Percentiles rank a stretch among this genome's conserved stretches.
phyloP scores from a whole-genome alignment of 2,329 filamentous ascomycete species.

The Fusarium sp. region DNA sequence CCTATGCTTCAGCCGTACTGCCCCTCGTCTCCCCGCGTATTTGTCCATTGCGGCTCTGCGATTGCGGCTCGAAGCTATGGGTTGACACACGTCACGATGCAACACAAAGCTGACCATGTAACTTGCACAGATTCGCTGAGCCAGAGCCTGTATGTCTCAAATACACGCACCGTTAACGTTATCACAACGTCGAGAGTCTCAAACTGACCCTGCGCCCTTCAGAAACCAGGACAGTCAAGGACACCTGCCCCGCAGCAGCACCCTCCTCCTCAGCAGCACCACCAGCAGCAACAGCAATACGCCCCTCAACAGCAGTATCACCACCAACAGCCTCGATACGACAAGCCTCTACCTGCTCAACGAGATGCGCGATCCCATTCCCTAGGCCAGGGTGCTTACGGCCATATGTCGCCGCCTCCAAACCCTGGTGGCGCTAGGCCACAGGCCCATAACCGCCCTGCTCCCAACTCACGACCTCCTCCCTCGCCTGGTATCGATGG shows the following conservation, averaged over 20 bases:
- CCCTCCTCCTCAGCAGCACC: constrained; percentile 47
- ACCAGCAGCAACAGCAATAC: constrained; percentile 3
- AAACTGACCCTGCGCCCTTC: constrained; percentile 34
- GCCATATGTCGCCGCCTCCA: constrained; percentile 61
- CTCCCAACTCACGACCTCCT: constrained; percentile 69
- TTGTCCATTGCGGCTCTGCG: constrained; percentile 30
- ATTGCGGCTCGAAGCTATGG: constrained; percentile 11
- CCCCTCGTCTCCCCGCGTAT: constrained; percentile 33
- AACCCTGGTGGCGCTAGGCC: constrained; percentile 53
- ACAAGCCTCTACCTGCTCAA: constrained; percentile 55
- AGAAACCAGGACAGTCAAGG: constrained; percentile 49
- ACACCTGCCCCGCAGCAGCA: constrained; percentile 41
- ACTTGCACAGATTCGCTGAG: constrained; percentile 70
- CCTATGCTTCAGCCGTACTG: background rate
- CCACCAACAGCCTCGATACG: constrained; percentile 52
- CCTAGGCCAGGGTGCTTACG: constrained; percentile 47
- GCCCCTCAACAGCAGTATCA: constrained; percentile 25
- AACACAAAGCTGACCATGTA: constrained; percentile 38
- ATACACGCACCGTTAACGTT: background rate
- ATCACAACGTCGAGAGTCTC: background rate
- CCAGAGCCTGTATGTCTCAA: constrained; percentile 68
- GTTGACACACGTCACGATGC: constrained; percentile 8
- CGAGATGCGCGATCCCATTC: constrained; percentile 40
- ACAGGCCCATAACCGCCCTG: constrained; percentile 57
- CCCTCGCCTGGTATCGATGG: constrained; percentile 66